These are phyloP conservation scores for Xylaria bambusicola DNA, from an alignment of 495 filamentous ascomycete genomes.

Conservation along the genomic window DNA sequence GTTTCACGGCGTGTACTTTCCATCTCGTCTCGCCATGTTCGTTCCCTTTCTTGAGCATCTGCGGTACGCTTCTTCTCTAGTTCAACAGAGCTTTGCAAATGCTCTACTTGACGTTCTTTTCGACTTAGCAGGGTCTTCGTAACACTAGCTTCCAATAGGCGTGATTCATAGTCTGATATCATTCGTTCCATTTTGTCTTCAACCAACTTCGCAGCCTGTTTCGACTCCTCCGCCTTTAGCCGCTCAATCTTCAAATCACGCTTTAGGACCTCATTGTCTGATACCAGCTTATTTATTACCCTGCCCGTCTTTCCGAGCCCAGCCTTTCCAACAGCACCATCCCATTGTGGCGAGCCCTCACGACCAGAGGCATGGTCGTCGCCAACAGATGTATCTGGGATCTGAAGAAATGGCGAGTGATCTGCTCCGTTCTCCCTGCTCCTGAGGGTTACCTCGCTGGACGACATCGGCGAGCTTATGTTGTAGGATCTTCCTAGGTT, in stretches of 20 bases:
- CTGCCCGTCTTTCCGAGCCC: conserved; percentile 87
- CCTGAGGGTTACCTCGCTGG: conserved; percentile 21
- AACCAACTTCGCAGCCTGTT: conserved; percentile 69
- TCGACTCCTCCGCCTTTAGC: conserved; percentile 70
- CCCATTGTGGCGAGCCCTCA: conserved; percentile 56
- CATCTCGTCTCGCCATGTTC: conserved; percentile 61
- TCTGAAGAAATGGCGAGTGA: conserved; percentile 19
- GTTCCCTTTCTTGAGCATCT: conserved; percentile 61
- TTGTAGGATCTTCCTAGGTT: conserved; percentile 20
- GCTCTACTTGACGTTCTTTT: conserved; percentile 80
- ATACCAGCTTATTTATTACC: conserved; percentile 86
- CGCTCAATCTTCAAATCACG: conserved; percentile 77
- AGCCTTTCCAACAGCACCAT: conserved; percentile 74
- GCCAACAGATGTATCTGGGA: conserved; percentile 39
- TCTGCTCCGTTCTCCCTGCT: conserved; percentile 22
- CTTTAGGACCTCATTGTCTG: conserved; percentile 81
- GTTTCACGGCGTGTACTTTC: conserved; percentile 62
- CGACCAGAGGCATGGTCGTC: conserved; percentile 19
- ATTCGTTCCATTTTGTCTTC: conserved; percentile 72
- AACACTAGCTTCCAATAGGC: conserved; percentile 68
- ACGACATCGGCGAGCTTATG: conserved; percentile 22
- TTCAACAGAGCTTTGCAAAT: conserved; percentile 66
- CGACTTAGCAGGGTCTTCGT: conserved; percentile 70
- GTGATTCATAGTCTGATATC: conserved; percentile 65
- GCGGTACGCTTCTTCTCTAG: conserved; percentile 64